Evolutionary conservation across 2,329 filamentous ascomycete genomes (phyloP).

Genomic region (Curvularia verruculosa): DNA sequence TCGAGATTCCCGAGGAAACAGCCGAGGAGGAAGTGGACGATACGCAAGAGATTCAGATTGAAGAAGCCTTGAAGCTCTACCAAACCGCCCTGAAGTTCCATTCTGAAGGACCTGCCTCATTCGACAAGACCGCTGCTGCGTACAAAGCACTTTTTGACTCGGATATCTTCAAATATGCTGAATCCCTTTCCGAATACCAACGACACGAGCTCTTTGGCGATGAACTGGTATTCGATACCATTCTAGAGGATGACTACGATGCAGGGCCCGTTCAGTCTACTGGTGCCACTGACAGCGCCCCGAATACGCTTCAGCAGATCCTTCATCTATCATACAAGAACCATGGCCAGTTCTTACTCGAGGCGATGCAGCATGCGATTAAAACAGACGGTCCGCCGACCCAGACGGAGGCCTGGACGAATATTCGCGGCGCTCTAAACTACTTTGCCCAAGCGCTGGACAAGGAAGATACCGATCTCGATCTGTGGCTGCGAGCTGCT

Average conservation of each 20-base stretch:
- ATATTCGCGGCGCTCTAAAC: slow-evolving; percentile 48
- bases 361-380: slow-evolving; percentile 65
- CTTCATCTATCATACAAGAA: slow-evolving; percentile 96
- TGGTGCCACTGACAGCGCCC: slow-evolving; percentile 72
- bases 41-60: slow-evolving; percentile 94
- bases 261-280: slow-evolving; percentile 54
- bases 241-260: slow-evolving; percentile 48
- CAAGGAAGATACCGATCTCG: slow-evolving; percentile 68
- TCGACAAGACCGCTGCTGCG: slow-evolving; percentile 76
- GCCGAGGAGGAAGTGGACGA: slow-evolving; percentile 93
- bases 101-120: slow-evolving; percentile 79
- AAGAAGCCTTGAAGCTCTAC: slow-evolving; percentile 94
- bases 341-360: slow-evolving; percentile 88
- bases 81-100: slow-evolving; percentile 90
- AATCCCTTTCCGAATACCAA: slow-evolving; percentile 83
- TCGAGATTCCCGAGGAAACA: slow-evolving; percentile 87
- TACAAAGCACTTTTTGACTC: slow-evolving; percentile 87
- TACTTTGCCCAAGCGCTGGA: slow-evolving; percentile 68
- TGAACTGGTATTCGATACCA: slow-evolving; percentile 50
- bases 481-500: slow-evolving; percentile 67
- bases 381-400: slow-evolving; percentile 44
- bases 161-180: slow-evolving; percentile 91
- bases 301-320: slow-evolving; percentile 83
- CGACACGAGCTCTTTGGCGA: slow-evolving; percentile 65
- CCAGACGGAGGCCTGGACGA: slow-evolving; percentile 36